These are phyloP conservation scores for Torulaspora indica DNA, from an alignment of 805 yeast genomes.

Conservation along the genomic window DNA sequence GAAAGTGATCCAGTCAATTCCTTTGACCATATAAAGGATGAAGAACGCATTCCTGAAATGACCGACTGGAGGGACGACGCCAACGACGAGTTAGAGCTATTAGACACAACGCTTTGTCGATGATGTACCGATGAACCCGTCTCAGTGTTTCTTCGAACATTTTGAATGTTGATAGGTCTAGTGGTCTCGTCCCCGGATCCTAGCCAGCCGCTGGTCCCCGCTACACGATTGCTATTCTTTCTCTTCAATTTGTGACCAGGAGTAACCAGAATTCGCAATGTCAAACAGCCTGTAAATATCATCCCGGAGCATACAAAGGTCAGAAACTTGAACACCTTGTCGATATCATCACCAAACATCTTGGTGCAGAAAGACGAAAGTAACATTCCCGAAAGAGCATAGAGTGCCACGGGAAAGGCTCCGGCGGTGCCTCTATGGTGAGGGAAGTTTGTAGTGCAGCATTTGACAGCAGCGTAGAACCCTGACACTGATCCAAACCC, in stretches of 20 bases:
- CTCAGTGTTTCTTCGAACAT: background rate
- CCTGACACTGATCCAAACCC: slow-evolving; percentile 64
- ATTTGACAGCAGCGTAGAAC: slow-evolving; percentile 52
- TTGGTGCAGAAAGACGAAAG: slow-evolving; percentile 55
- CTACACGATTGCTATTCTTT: background rate
- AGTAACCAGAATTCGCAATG: slow-evolving; percentile 20
- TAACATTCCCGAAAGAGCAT: slow-evolving; percentile 65
- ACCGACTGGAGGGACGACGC: slow-evolving; percentile 15
- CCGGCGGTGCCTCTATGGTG: slow-evolving; percentile 65
- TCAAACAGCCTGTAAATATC: slow-evolving; percentile 35
- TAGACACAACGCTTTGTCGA: slow-evolving; percentile 5
- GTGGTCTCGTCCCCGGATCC: slow-evolving; percentile 3
- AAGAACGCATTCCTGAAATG: slow-evolving; percentile 16
- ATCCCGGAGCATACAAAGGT: slow-evolving; percentile 44
- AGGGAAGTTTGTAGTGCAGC: slow-evolving; percentile 57
- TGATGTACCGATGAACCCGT: slow-evolving; percentile 1
- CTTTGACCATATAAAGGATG: slow-evolving; percentile 25
- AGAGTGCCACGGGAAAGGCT: slow-evolving; percentile 61
- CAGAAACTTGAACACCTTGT: slow-evolving; percentile 52
- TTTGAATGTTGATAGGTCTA: slow-evolving; percentile 19
- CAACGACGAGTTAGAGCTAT: slow-evolving; percentile 11
- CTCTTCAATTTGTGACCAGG: slow-evolving; percentile 5
- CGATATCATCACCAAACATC: slow-evolving; percentile 49
- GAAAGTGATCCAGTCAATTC: slow-evolving; percentile 27
- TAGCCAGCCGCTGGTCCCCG: background rate